A percentile compares a stretch with the other conserved stretches of the same genome.
Evolutionary conservation across 2,329 filamentous ascomycete genomes (phyloP).

Genomic region (Ophiognomonia clavigignenti-juglandacearum): DNA sequence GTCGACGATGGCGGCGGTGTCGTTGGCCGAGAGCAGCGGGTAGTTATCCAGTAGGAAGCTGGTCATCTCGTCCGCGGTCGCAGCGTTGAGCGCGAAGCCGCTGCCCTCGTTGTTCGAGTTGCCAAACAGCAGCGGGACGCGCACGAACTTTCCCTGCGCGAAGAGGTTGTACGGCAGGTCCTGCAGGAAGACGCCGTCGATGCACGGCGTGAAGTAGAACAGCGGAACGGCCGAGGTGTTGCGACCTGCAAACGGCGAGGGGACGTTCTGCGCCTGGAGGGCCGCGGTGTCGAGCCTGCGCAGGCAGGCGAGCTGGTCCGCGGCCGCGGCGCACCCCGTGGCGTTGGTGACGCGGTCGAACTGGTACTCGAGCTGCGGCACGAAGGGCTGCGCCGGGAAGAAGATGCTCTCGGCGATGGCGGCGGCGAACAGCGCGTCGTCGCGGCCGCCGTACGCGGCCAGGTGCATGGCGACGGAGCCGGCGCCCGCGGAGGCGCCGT

Average conservation of each 20-base stretch:
- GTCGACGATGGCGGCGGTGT: slow-evolving; percentile 30
- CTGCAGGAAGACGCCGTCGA: slow-evolving; percentile 41
- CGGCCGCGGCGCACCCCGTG: slow-evolving; percentile 29
- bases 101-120: slow-evolving; percentile 43
- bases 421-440: slow-evolving; percentile 41
- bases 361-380: slow-evolving; percentile 43
- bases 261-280: slow-evolving; percentile 37
- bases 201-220: slow-evolving; percentile 48
- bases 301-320: slow-evolving; percentile 37
- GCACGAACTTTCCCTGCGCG: slow-evolving; percentile 43
- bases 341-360: slow-evolving; percentile 33
- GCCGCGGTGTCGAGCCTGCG: slow-evolving; percentile 27
- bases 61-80: slow-evolving; percentile 28
- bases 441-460: slow-evolving; percentile 38
- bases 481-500: slow-evolving; percentile 57
- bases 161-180: slow-evolving; percentile 38
- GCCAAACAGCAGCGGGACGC: slow-evolving; percentile 49
- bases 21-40: slow-evolving; percentile 32
- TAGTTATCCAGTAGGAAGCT: slow-evolving; percentile 43
- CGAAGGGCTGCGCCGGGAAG: slow-evolving; percentile 41
- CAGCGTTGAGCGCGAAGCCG: slow-evolving; percentile 36
- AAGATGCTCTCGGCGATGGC: slow-evolving; percentile 44
- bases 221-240: slow-evolving; percentile 26
- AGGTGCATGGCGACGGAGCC: slow-evolving; percentile 52
- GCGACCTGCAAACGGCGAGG: slow-evolving; percentile 34